Evolutionary conservation across 1,284 basidiomycete species (phyloP), one percentile per base, ranked within the genome.

Genomic region (Abortiporus biennis): DNA sequence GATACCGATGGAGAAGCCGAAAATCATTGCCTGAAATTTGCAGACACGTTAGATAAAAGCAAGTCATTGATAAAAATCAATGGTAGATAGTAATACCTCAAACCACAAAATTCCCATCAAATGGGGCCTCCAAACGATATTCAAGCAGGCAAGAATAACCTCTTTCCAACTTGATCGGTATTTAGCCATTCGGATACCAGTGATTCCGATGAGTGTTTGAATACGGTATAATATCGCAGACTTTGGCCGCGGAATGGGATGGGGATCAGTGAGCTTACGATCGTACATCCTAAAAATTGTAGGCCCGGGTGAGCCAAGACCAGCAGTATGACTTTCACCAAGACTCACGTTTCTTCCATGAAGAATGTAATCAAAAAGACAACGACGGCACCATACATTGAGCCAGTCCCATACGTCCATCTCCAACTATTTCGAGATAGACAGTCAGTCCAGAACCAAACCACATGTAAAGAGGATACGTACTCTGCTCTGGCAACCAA

Each of bases 331-430:
- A 19, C 19, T 24, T 27, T 11, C 13, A 39, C 13, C 2, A 24
- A 23, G 11, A 58, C 68, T 51, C 54, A 80, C 80, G 82, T 85
- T 54, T 86, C 83, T 46, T 84, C 74, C 53, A 70, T 63, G 49
- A 81, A 73, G 38, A 82, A 58, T 3, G 62, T 56, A 40, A 86
- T 80, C 17, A 83, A 52, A 2, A 67, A 32, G 6, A 85, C 66
- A 5, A 86, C 78, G 8, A 82, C 45, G 0, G 59, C 59, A 23
- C 66, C 65, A 52, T 84, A 86, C 3, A 85, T 72, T 29, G 69
- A 74, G 1, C 75, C 83, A 37, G 80, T 74, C 9, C 80, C 81
- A 49, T 85, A 87, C 3, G 80, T 69, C 83, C 84, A 88, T 32
- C 81, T 64, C 78, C 80, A 85, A 40, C 69, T 78, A 40, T 44